Conservation (phyloP, 1,284 basidiomycete genomes). For the Abortiporus biennis region DNA sequence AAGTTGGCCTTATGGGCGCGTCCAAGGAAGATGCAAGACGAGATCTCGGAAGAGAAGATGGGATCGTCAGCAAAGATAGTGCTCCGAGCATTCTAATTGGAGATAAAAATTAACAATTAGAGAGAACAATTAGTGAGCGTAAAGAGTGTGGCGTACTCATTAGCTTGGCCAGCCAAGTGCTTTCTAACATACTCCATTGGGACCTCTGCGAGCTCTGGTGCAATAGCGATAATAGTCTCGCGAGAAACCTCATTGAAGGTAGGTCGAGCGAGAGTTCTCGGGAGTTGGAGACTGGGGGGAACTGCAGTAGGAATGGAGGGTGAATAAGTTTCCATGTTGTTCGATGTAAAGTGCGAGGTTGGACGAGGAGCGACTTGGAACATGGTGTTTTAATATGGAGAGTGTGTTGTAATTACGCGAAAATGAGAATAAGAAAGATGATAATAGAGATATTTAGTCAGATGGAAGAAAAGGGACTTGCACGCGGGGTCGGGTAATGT, state of each 20-base stretch:
- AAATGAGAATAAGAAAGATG: constrained; percentile 1
- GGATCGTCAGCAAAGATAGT: constrained; percentile 20
- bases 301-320: constrained; percentile 14
- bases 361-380: constrained; percentile 27
- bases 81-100: constrained; percentile 20
- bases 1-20: constrained; percentile 21
- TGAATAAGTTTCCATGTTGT: constrained; percentile 16
- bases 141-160: constrained; percentile 25
- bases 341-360: constrained; percentile 12
- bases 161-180: constrained; percentile 26
- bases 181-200: constrained; percentile 30
- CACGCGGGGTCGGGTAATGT: no score
- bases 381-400: constrained; percentile 17
- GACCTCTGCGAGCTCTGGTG: constrained; percentile 26
- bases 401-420: constrained; percentile 13
- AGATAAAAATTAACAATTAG: constrained; percentile 3
- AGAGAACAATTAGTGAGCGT: not conserved
- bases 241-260: constrained; percentile 23
- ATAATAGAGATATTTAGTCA: constrained; percentile 8
- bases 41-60: constrained; percentile 21
- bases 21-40: constrained; percentile 21
- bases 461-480: constrained; percentile 1
- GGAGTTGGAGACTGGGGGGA: constrained; percentile 28
- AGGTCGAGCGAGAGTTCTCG: constrained; percentile 26
- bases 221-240: constrained; percentile 18